Percentiles rank a stretch among this genome's conserved stretches.
Conservation (phyloP, 805 yeast genomes). For the Kodamaea sagamina region DNA sequence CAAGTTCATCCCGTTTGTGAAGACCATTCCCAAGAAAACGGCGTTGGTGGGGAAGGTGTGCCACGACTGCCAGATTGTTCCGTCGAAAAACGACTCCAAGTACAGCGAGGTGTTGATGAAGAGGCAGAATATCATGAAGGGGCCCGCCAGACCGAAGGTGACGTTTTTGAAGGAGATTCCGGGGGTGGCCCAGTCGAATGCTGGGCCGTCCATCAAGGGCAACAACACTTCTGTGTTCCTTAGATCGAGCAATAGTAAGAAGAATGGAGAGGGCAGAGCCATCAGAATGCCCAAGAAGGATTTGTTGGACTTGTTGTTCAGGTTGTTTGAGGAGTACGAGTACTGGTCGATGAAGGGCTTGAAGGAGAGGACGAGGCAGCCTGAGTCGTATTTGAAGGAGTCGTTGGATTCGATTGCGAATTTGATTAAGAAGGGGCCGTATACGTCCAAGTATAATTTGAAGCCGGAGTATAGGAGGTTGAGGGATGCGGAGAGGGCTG, state of each 20-base stretch:
- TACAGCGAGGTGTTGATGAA: slow-evolving; percentile 61
- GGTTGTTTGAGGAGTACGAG: slow-evolving; percentile 89
- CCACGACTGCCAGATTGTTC: slow-evolving; percentile 89
- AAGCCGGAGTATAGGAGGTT: slow-evolving; percentile 86
- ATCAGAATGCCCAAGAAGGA: slow-evolving; percentile 93
- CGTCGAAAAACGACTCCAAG: slow-evolving; percentile 70
- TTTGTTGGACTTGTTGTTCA: slow-evolving; percentile 81
- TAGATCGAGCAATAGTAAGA: slow-evolving; percentile 38
- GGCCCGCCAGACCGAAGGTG: slow-evolving; percentile 58
- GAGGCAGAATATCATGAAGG: slow-evolving; percentile 52
- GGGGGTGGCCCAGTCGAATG: slow-evolving; percentile 84
- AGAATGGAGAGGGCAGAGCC: slow-evolving; percentile 76
- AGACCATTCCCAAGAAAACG: slow-evolving; percentile 87
- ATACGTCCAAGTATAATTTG: slow-evolving; percentile 86
- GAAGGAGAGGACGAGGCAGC: slow-evolving; percentile 92
- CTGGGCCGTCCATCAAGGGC: slow-evolving; percentile 78
- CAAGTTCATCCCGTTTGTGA: slow-evolving; percentile 74
- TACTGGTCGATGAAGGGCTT: slow-evolving; percentile 96
- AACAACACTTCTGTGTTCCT: slow-evolving; percentile 70
- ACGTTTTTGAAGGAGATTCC: slow-evolving; percentile 77
- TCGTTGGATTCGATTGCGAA: slow-evolving; percentile 87
- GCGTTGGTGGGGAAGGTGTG: slow-evolving; percentile 82
- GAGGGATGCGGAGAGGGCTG: slow-evolving; percentile 75
- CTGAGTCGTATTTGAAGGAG: slow-evolving; percentile 89
- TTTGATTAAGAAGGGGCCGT: slow-evolving; percentile 92